Base-by-base conservation (phyloP, 2,329 filamentous ascomycete genomes). In the Aspergillus ochraceoroseus region DNA sequence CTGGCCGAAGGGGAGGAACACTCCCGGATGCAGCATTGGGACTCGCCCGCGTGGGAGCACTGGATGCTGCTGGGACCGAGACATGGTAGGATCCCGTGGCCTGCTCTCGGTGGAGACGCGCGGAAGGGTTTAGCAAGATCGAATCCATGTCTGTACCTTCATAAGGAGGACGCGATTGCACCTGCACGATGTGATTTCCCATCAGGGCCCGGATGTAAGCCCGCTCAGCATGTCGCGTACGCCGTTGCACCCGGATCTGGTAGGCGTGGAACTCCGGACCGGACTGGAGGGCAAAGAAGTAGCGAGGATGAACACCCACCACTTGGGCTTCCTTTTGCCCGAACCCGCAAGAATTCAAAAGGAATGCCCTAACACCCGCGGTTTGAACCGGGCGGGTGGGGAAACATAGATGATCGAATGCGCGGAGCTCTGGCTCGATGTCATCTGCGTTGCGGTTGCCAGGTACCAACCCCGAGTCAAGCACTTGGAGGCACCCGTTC, bases 371-470 rank as follows among this genome's bases (percentile, higher is more conserved):
- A 2, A 41, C 19, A 1, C 32, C 38, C 1, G 4, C 11, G 0
- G 38, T 41, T 11, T 41, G 32, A 1, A 41, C 20, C 5, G n/a
- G 6, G 9, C 19, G 12, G 1, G 32, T 34, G 6, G 32, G 12
- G 4, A 34, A 34, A 11, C 32, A 34, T 5, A 39, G 4, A 70
- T 92, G 83, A 64, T 95, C 88, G 53, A 89, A 95, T 63, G 94
- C 77, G 75, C 95, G 87, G 83, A 96, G 90, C 55, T 87, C 74
- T 60, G 87, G 77, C 63, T 96, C 89, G 40, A 96, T 80, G 52
- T 96, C 95, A 73, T 96, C 89, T 35, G 90, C 89, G 56, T 96
- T 96, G 58, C 87, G 83, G 72, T 96, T 95, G 44, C 89, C 89
- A 8, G 89, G 89, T 9, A 96, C 87, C 31, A 95, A 73, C 58